Base-by-base conservation (phyloP, 2,329 filamentous ascomycete species). In the Bipolaris sorokiniana region DNA sequence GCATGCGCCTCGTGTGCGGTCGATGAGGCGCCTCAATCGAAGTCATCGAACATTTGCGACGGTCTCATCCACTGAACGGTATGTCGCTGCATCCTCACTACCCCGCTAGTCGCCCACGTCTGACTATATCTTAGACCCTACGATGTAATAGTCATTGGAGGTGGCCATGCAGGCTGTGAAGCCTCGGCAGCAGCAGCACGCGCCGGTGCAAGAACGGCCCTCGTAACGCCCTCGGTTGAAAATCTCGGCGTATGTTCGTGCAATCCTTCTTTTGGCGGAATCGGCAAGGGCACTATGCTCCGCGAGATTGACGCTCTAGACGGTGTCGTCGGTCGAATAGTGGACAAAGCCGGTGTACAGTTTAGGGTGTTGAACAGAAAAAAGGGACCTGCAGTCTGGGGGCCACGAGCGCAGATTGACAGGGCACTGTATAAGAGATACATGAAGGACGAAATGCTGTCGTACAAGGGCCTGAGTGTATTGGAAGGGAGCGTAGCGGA, bases 261-360 rank as follows among this genome's bases (percentile, higher is more conserved):
- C 80, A 98, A 98, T 75, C 94, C 94, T 1, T 96, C 92, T 63
- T 96, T 99, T 72, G 95, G 95, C 37, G 95, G 95, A n/a, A 98
- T 99, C 67, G 95, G 95, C 42, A 99, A 99, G 76, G 95, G 95
- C 15, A 98, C 91, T 9, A 97, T 99, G 81, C 82, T 99, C 48
- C 88, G 94, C 40, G 95, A 99, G 77, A 89, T 99, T 31, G 95
- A 99, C 79, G 95, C 95, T 0, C 82, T 99, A 58, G 95, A 98
- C 71, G 95, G 95, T 0, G 81, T 99, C 18, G 89, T 92, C 0
- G 93, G 92, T 0, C 86, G 91, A 34, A 89, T 97, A 20, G 92
- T 97, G 57, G 95, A 99, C 79, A 94, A 95, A 75, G 90, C 95
- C 3, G 95, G 92, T 5, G 86, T 97, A n/a, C 94, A 97, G 75